Base-by-base conservation (phyloP, 176 grass and related monocot genomes). In the Oryza punctata region DNA sequence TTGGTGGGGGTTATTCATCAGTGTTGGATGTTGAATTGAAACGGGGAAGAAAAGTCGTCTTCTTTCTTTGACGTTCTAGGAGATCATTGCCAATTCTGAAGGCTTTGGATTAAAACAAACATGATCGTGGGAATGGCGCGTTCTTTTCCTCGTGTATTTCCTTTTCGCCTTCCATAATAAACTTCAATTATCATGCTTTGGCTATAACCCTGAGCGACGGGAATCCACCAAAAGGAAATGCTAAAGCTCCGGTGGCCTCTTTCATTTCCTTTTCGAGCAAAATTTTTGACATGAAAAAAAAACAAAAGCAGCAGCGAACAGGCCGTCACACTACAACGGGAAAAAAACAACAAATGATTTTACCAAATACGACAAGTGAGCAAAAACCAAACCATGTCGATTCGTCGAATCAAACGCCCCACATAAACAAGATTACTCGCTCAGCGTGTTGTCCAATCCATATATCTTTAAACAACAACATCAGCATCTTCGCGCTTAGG, bases 181-280 rank as follows among this genome's bases (percentile, higher is more conserved):
- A 24, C 9, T 11, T 10, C 8, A 13, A 1, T 15, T 65, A 45
- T 33, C 9, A 26, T 30, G 52, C 77, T 85, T 85, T 81, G 21
- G 12, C 82, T 32, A 35, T 33, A 81, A 60, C 13, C 25, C 75
- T n/a, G 33, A 67, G 32, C 35, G 29, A 40, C 44, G 50, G 4
- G 70, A 63, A 71, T 66, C 77, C 41, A 14, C 18, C 6, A 18
- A 52, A 69, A 49, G 7, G 21, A 84, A 35, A 49, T 3, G 23
- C 28, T 12, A 38, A 75, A 64, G 65, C 64, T 32, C 14, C 19
- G 13, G 24, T 0, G 0, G 50, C 26, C 75, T 28, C 70, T 85
- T 69, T 24, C 49, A 63, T 81, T 80, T 81, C 38, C 82, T 50
- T 82, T 77, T 70, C 68, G 50, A 78, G 66, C 29, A 59, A 46